Base-by-base conservation (phyloP, 2,329 filamentous ascomycete genomes). In the Neofusicoccum kwambonambiense region DNA sequence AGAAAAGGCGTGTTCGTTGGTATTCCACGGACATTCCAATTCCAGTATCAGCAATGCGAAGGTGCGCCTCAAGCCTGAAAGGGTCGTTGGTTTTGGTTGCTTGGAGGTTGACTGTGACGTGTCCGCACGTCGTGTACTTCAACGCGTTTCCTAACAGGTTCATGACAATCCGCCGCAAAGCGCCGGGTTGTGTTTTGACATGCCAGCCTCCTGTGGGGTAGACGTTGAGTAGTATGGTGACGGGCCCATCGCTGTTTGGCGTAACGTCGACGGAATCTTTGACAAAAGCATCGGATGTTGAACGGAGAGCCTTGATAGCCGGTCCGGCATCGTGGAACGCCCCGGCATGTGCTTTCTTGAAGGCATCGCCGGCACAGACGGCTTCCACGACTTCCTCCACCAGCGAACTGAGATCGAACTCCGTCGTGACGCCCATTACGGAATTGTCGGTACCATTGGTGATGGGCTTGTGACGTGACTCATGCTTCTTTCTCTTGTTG, bases 101-200 rank as follows among this genome's bases (percentile, higher is more conserved):
- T 47, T 54, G 54, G 7, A 65, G 19, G 3, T 47, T 44, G 15
- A 57, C 34, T 3, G 17, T 15, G 35, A 64, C 52, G 15, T 47
- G 52, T 6, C 62, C 62, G 11, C 22, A 22, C 4, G 44, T 27
- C 0, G 86, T 89, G 65, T 88, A 89, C 71, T 89, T 89, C 69
- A 89, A 78, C 0, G 87, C 81, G 69, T 89, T 89, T 11, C 84
- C 84, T 47, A 88, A 83, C 0, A 89, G 69, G 65, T 89, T 89
- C 85, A 88, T 87, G 58, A 89, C 79, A 56, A 89, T 83, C 4
- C 85, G 79, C 12, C 79, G 51, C 42, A 64, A 74, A 2, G 81
- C 82, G 0, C 87, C 86, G 0, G 84, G 81, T 54, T 64, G 62
- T 3, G 62, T 64, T 35, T 51, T 57, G 34, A 64, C 62, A 15